Conservation (phyloP, 176 grass and related monocot genomes). For the Lolium multiflorum region DNA sequence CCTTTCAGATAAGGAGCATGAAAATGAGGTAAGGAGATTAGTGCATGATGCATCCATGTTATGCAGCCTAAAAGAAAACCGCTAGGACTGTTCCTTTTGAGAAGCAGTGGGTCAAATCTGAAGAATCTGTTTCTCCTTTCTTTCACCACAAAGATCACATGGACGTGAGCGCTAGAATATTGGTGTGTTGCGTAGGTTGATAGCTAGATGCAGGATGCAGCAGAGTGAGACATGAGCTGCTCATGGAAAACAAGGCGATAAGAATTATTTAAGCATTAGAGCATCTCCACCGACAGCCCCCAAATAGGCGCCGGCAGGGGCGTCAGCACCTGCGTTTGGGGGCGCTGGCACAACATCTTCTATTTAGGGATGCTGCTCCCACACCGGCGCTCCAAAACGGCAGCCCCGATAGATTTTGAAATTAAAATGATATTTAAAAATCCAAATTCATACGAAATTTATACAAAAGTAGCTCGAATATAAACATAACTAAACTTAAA, state of each 20-base stretch:
- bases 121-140: conserved; percentile 41
- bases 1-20: conserved; percentile 24
- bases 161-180: conserved; percentile 29
- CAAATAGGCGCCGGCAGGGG: no score
- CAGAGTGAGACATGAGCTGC: neutral
- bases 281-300: no score
- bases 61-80: conserved; percentile 16
- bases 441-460: no score
- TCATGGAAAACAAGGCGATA: conserved; percentile 31
- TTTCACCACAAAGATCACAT: conserved; percentile 52
- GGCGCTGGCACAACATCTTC: no score
- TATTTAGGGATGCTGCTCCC: no score
- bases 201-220: neutral
- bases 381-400: no score
- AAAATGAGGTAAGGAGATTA: conserved; percentile 37
- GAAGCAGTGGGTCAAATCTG: conserved; percentile 43
- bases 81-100: conserved; percentile 29
- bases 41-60: conserved; percentile 41
- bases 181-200: neutral
- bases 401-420: no score
- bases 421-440: no score
- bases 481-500: no score
- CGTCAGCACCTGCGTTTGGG: no score
- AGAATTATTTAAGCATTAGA: no score
- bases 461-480: no score